Evolutionary conservation across 192 early-diverging fungal species (phyloP), one percentile per base, ranked within the genome.

Genomic region (Coemansia sp.): DNA sequence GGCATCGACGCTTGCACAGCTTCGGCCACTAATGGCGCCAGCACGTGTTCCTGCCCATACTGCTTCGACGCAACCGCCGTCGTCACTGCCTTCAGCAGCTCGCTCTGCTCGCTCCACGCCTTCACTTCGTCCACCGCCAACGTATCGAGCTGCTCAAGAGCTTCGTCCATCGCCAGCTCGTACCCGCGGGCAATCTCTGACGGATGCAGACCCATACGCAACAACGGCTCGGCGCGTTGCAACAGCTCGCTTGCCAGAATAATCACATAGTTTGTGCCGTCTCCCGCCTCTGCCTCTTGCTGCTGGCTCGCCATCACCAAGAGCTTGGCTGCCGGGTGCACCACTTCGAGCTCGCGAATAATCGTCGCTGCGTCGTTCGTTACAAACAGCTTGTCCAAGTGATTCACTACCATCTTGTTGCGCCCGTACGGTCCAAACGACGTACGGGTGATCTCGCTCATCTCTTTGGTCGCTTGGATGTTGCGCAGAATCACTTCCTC

Each of bases 381-480:
- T 25, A 98, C 95, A 81, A 98, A 95, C 38, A 98, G 86, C 85
- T 97, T 97, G 67, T 96, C 94, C 62, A 96, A 83, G 75, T 98
- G 96, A 78, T 98, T 98, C 78, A 98, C 94, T 37, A 98, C 92
- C 90, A 98, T 97, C 80, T 98, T 98, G 84, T 98, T 98, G 65
- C 95, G 91, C 34, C 78, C 96, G 62, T 98, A 96, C 38, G 96
- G 96, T 20, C 96, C 96, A 57, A 94, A 87, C 20, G 96, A 98
- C 17, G 96, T 98, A 52, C 94, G 88, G 22, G 91, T 90, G 53
- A 96, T 93, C 74, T 93, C 89, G 52, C 91, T 88, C 63, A 98
- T 85, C 73, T 98, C 95, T 81, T 93, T 92, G 28, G 90, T 91
- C 34, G 96, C 96, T 58, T 88, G 86, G 69, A 98, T 98, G 79